A percentile compares a stretch with the other conserved stretches of the same genome.
These are phyloP conservation scores for Cylindrotheca fusiformis DNA, from an alignment of 108 stramenopile genomes.

Conservation along the genomic window DNA sequence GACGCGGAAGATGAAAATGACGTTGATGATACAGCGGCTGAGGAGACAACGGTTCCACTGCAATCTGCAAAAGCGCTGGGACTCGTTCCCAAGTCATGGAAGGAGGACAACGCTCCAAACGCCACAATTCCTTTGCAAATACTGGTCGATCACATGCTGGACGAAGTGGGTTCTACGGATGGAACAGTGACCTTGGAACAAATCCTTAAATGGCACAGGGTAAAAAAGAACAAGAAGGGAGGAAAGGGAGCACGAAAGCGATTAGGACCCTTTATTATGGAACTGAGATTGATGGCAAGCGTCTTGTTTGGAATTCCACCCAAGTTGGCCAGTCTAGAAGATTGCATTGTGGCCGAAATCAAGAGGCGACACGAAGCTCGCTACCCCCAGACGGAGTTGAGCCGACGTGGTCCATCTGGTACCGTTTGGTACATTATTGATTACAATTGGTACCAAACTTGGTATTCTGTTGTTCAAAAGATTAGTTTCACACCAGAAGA, in stretches of 20 bases:
- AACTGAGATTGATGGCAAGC: slow-evolving; percentile 70
- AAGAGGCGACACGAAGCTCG: slow-evolving; percentile 63
- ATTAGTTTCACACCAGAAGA: slow-evolving; percentile 39
- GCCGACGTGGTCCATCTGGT: slow-evolving; percentile 74
- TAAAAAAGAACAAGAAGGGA: slow-evolving; percentile 5
- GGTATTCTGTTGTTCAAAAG: slow-evolving; percentile 45
- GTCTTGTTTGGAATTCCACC: slow-evolving; percentile 84
- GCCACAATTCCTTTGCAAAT: slow-evolving; percentile 20
- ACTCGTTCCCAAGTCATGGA: slow-evolving; percentile 34
- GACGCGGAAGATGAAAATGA: slow-evolving; percentile 20
- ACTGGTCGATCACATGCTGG: slow-evolving; percentile 34
- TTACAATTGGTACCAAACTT: slow-evolving; percentile 61
- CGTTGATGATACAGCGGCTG: slow-evolving; percentile 8
- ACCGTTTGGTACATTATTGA: slow-evolving; percentile 86
- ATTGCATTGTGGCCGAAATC: slow-evolving; percentile 60
- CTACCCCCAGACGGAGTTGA: slow-evolving; percentile 63
- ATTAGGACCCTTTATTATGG: slow-evolving; percentile 62
- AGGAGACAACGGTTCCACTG: background rate
- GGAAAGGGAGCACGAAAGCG: slow-evolving; percentile 23
- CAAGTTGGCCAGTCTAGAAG: slow-evolving; percentile 57
- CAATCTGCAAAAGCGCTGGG: slow-evolving; percentile 45
- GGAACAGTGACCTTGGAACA: slow-evolving; percentile 46
- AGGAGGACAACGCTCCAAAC: background rate
- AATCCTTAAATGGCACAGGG: slow-evolving; percentile 63
- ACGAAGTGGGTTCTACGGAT: slow-evolving; percentile 7